Evolutionary conservation across 495 filamentous ascomycete species (phyloP).

Genomic region (Podospora bellae-mahoneyi): DNA sequence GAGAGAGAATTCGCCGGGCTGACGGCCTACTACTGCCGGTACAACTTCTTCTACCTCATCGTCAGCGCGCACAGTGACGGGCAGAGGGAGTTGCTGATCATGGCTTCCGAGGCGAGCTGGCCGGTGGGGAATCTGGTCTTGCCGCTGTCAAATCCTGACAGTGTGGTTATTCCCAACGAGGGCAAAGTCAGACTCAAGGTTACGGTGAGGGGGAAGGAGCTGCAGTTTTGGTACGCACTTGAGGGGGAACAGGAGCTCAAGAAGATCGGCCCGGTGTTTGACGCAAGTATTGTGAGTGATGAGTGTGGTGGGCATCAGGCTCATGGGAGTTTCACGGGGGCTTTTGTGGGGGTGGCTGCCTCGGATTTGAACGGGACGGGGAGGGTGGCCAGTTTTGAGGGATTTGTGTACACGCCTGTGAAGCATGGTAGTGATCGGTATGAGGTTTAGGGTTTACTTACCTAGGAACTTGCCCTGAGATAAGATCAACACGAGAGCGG

Average conservation of each 20-base stretch:
- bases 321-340: constrained; percentile 56
- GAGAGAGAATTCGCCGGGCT: constrained; percentile 56
- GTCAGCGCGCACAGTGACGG: constrained; percentile 54
- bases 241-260: constrained; percentile 40
- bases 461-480: too few species aligned
- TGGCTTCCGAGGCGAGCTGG: constrained; percentile 50
- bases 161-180: constrained; percentile 44
- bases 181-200: constrained; percentile 50
- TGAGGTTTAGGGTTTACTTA: constrained; percentile 22
- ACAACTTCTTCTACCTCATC: constrained; percentile 57
- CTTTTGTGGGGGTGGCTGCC: constrained; percentile 54
- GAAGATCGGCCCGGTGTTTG: constrained; percentile 50
- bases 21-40: constrained; percentile 57
- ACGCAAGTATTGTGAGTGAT: constrained; percentile 52
- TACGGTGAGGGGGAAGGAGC: constrained; percentile 42
- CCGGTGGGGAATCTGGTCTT: constrained; percentile 43
- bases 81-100: constrained; percentile 50
- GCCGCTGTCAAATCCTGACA: constrained; percentile 26
- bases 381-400: constrained; percentile 47
- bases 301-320: constrained; percentile 56
- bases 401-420: constrained; percentile 49
- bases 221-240: constrained; percentile 53
- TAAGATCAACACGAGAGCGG: too few species aligned
- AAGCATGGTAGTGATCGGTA: constrained; percentile 48
- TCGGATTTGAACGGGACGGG: constrained; percentile 53